Conservation (phyloP, 2,329 filamentous ascomycete species). For the Pseudogymnoascus sp. region DNA sequence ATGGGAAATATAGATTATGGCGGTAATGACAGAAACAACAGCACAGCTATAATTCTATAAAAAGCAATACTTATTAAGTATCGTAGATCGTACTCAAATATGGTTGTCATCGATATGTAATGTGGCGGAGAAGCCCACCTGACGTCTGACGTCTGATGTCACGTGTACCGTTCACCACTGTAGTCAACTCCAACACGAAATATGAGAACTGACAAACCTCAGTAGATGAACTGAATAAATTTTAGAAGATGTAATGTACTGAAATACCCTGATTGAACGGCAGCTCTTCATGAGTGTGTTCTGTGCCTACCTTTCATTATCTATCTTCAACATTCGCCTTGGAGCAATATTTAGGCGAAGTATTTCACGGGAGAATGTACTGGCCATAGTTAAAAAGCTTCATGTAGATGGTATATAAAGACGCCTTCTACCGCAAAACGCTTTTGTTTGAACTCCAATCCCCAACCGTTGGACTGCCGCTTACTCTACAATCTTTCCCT, state of each 20-base stretch:
- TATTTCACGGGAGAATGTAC: neutral
- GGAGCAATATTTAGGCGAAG: neutral
- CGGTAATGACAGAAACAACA: neutral
- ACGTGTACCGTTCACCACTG: neutral
- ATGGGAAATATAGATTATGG: neutral
- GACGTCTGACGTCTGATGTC: neutral
- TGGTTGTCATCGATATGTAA: slow-evolving; percentile 8
- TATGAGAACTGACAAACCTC: neutral
- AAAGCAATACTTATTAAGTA: neutral
- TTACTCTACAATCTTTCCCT: slow-evolving; percentile 58
- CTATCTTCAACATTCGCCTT: neutral
- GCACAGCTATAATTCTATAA: neutral
- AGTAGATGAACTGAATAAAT: neutral
- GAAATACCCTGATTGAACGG: neutral
- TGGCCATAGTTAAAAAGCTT: neutral
- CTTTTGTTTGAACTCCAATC: slow-evolving; percentile 5
- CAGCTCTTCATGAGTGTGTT: neutral
- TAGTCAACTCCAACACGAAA: neutral
- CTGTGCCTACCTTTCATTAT: neutral
- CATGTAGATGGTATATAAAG: slow-evolving; percentile 5
- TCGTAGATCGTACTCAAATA: neutral
- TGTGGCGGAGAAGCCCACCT: neutral
- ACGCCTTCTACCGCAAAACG: slow-evolving; percentile 1
- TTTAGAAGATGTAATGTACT: neutral
- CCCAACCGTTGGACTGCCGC: neutral